These are phyloP conservation scores for Penicillium sp. DNA, from an alignment of 2,329 filamentous ascomycete genomes.

Conservation along the genomic window DNA sequence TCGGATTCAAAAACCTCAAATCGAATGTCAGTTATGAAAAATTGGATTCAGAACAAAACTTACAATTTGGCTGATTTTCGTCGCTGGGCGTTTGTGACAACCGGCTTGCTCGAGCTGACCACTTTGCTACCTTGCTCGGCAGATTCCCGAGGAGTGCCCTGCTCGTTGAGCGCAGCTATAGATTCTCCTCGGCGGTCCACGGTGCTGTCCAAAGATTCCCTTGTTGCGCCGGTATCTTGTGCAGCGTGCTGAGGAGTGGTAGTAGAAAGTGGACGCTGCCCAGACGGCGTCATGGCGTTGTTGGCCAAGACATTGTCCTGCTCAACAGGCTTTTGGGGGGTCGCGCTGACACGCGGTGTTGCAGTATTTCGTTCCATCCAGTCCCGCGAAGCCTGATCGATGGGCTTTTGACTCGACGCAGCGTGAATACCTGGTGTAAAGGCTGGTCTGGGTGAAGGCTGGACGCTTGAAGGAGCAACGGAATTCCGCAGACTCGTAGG, in stretches of 20 bases:
- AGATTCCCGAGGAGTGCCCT: not conserved
- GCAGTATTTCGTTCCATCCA: too few species aligned
- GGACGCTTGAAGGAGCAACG: not conserved
- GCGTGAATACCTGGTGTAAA: not conserved
- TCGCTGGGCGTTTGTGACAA: not conserved
- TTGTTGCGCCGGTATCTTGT: too few species aligned
- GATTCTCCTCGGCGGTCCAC: too few species aligned
- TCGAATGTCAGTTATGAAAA: not conserved
- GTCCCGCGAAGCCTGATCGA: too few species aligned
- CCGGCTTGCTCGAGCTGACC: not conserved
- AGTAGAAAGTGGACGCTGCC: too few species aligned
- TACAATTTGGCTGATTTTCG: constrained; percentile 3
- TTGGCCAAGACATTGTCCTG: too few species aligned
- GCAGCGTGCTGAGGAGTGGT: too few species aligned
- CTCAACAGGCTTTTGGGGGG: too few species aligned
- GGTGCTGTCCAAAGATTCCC: too few species aligned
- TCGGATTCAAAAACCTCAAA: not conserved
- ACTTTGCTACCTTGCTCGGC: not conserved
- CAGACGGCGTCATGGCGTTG: too few species aligned
- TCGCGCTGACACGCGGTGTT: too few species aligned
- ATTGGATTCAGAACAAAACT: not conserved
- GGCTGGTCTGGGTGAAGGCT: not conserved
- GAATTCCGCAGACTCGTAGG: not conserved
- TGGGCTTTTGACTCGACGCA: too few species aligned
- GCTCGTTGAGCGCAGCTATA: not conserved